Base-by-base conservation (phyloP, 768 basidiomycete species). In the Suillus brevipes region DNA sequence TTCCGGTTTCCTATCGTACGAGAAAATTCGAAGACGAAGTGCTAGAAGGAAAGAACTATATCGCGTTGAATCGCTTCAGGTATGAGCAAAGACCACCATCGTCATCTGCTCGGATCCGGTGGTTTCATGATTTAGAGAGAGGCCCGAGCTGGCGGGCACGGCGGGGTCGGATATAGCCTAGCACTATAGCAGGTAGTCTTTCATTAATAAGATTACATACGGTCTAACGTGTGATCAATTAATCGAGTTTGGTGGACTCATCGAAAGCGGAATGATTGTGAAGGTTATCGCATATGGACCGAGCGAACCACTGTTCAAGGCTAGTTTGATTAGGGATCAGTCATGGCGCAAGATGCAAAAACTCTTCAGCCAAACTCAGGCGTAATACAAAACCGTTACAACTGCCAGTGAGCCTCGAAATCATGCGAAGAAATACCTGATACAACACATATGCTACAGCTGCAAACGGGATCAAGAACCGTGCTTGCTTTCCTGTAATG, bases 401-500 rank as follows among this genome's bases (percentile, higher is more conserved):
- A 23, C 10, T 42, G 34, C 34, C 34, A 36, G 34, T 36, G 58
- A 59, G 58, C 31, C 23, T 20, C 25, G 5, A 28, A 6, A 25
- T 20, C 38, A 31, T 25, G 20, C 1, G 42, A 31, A 61, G 28
- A 43, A 23, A 38, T 23, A 42, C 59, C 42, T 64, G 52, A 45
- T 53, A 6, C 4, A 13, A 59, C 31, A 37, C 37, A 43, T 16
- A 62, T 43, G 45, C 34, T 49, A 59, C 14, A 60, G 20, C 12
- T n/a, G 25, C 18, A 61, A n/a, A 20, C 18, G 25, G 25, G 12
- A 42, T 59, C 25, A 59, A 59, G 25, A 59, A 31, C 12, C 16
- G 5, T 38, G 53, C 45, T 66, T 66, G 42, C 66, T 70, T 64
- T 85, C 82, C 28, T 70, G 80, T 59, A 88, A 70, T 25, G 78